Evolutionary conservation across 495 filamentous ascomycete species (phyloP), one percentile per base, ranked within the genome.

Genomic region (Penicillium verhagenii): DNA sequence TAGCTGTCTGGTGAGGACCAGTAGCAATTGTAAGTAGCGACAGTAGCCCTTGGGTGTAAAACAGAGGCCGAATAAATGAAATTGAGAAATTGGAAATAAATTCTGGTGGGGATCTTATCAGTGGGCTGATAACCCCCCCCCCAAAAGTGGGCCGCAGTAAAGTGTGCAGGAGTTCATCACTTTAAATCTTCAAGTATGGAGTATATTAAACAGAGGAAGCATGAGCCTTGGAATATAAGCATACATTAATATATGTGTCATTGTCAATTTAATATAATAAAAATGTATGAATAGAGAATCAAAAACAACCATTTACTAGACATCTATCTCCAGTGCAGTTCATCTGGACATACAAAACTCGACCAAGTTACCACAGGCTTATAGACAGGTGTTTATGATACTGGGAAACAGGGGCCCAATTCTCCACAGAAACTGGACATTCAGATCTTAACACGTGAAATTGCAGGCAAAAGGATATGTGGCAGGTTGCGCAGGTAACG

Each of bases 381-480:
- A 62, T 65, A 39, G 56, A 65, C 59, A 65, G 48, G 47, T 47
- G 55, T 54, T 54, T 57, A 63, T 55, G 56, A 59, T 59, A 57
- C 63, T 65, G 23, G 35, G 45, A 42, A 58, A 54, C 47, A 33
- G 39, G 47, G 50, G 59, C 62, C n/a, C 59, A 65, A 54, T 40
- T 62, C 50, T 56, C 54, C 38, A 58, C 38, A 52, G 45, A 54
- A 53, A 55, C 47, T 46, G 58, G 54, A 57, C 58, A 60, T 65
- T 59, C 47, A 60, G 24, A 58, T 58, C 61, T 63, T 59, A 59
- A 53, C 58, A 58, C 56, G 61, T 60, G 54, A 66, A 53, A 63
- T 63, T 60, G 60, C 52, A 46, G 37, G 59, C 53, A 56, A 52
- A 44, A 57, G 53, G 54, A 61, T 61, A 61, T 57, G 53, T 55